Base-by-base conservation (phyloP, 2,329 filamentous ascomycete species). In the Stemphylium lycopersici region DNA sequence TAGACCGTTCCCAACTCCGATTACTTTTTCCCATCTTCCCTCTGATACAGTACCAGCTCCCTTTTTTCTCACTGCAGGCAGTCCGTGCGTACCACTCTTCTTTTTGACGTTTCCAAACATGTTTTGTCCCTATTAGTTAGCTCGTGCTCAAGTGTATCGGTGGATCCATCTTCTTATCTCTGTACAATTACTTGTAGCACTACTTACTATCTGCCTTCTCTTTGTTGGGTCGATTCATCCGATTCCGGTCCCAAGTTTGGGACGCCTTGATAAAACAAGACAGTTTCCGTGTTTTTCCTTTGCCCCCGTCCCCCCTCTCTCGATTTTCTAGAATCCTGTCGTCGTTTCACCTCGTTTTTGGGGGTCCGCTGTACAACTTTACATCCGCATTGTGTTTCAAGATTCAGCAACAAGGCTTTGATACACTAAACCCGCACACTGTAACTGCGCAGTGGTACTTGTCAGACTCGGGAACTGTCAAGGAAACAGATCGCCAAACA, bases 331-430 rank as follows among this genome's bases (percentile, higher is more conserved):
- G 38, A 50, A 24, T 47, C 38, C 39, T 47, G 34, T 49, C 48
- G 48, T 32, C 43, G 54, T 59, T 56, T 63, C 52, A 55, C 54
- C 39, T 43, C 32, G 37, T 54, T 39, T 18, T 16, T 38, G 38
- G 13, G 29, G 24, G 20, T 48, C 38, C 36, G 16, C 48, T 44
- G 43, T 53, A 47, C 54, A 61, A 51, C 60, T 52, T 41, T 58
- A 47, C 48, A 18, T 56, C 37, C 55, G 52, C 57, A 55, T 56
- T 56, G 57, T 49, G 63, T 62, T 63, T 61, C 55, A 59, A 24
- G 36, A 36, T 22, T 45, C 55, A 48, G 56, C 57, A 43, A 37
- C 39, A 48, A 50, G 36, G 42, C 47, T 56, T 52, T 45, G 41
- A 59, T 39, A 37, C 48, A 20, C 31, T 43, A 44, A n/a, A n/a